Conservation (phyloP, 768 basidiomycete species). For the Cystobasidium onofrii region DNA sequence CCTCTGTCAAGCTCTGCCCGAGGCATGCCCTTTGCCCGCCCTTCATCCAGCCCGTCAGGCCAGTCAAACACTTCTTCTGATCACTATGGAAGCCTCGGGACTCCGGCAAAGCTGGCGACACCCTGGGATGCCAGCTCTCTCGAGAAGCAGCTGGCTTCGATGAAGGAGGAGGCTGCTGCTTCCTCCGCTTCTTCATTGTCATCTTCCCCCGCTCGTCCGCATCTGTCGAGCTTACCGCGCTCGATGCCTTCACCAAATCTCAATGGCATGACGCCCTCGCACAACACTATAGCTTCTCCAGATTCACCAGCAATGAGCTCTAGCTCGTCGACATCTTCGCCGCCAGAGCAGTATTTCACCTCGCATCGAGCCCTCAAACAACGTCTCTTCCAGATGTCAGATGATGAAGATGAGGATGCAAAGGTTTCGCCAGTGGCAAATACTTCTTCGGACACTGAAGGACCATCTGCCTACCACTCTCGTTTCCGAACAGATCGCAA, state of each 20-base stretch:
- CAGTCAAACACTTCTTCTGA: not conserved
- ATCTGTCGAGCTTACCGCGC: not conserved
- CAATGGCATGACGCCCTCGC: not conserved
- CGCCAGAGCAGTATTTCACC: not conserved
- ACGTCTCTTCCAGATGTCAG: constrained; percentile 16
- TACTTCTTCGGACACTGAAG: not conserved
- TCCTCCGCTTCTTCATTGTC: not conserved
- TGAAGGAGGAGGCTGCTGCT: not conserved
- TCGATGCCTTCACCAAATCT: not conserved
- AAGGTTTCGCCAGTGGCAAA: not conserved
- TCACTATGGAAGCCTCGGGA: not conserved
- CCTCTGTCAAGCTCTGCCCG: not conserved
- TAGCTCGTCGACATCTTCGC: not conserved
- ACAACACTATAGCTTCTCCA: not conserved
- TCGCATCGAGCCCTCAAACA: constrained; percentile 11
- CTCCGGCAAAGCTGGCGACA: not conserved
- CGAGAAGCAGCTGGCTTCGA: constrained; percentile 2
- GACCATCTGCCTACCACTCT: not conserved
- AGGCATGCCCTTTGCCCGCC: not conserved
- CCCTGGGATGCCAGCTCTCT: constrained; percentile 6
- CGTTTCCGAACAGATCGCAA: constrained; percentile 15
- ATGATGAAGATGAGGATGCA: not conserved
- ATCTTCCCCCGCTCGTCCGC: not conserved
- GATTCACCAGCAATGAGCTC: not conserved
- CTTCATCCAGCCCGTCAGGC: not conserved